Evolutionary conservation across 345 rosid species (phyloP).

Genomic region (Linum tenue): DNA sequence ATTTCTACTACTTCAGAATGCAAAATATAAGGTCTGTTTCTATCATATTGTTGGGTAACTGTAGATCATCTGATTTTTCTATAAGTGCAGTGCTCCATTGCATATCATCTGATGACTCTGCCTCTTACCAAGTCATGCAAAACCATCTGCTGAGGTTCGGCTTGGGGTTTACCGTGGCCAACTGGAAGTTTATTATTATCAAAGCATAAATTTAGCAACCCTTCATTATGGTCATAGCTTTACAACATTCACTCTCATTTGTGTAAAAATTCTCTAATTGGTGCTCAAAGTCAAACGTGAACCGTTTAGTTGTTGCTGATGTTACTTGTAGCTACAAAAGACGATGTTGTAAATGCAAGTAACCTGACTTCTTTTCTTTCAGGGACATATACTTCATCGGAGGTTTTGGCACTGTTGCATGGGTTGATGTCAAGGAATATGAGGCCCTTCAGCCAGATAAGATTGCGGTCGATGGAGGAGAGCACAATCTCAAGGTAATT

Average conservation of each 20-base stretch:
- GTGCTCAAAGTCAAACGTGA: too few relatives aligned
- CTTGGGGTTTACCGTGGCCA: background rate
- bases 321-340: background rate
- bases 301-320: background rate
- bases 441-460: conserved; percentile 76
- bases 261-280: too few relatives aligned
- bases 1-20: conserved; percentile 93
- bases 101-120: background rate
- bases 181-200: too few relatives aligned
- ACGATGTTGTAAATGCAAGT: background rate
- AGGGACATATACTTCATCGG: conserved; percentile 98
- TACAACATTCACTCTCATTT: background rate
- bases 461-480: conserved; percentile 93
- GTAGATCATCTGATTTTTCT: background rate
- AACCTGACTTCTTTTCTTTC: background rate
- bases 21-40: conserved; percentile 69
- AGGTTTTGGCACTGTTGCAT: conserved; percentile 97
- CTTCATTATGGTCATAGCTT: background rate
- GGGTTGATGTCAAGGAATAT: conserved; percentile 88
- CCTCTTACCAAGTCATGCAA: background rate
- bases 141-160: background rate
- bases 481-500: conserved; percentile 76
- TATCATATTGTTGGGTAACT: background rate
- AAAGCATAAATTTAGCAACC: background rate
- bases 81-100: too few relatives aligned